Percentiles rank a stretch among this genome's conserved stretches.
phyloP scores from a whole-genome alignment of 148 eudicot genomes.

The Rhododendron vialii region DNA sequence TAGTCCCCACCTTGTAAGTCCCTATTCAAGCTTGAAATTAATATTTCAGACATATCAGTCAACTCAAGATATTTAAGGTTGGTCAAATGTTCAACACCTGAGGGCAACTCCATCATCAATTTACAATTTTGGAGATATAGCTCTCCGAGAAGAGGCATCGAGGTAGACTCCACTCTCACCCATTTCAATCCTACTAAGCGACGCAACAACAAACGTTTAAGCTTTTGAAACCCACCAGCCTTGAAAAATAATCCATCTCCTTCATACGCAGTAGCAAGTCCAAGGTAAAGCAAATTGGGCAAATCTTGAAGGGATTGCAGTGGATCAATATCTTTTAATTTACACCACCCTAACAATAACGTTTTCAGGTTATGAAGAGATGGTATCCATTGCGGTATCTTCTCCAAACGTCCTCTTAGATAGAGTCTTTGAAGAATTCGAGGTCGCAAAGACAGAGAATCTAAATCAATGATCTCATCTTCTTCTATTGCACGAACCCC shows the following conservation, averaged over 20 bases:
- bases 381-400: background rate
- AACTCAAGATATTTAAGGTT: no score
- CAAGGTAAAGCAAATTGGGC: background rate
- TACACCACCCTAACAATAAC: background rate
- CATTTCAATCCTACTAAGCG: background rate
- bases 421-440: background rate
- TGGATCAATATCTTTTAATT: background rate
- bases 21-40: no score
- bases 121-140: background rate
- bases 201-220: background rate
- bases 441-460: background rate
- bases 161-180: background rate
- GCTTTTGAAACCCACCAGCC: slow-evolving; percentile 19
- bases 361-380: no score
- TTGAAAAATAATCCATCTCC: slow-evolving; percentile 17
- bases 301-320: background rate
- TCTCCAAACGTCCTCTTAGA: background rate
- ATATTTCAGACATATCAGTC: no score
- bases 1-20: no score
- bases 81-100: no score
- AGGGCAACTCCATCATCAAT: no score
- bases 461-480: background rate
- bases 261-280: background rate
- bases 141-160: background rate
- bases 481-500: background rate